A percentile compares a stretch with the other conserved stretches of the same genome.
These are phyloP conservation scores for Coprinellus micaceus DNA, from an alignment of 768 basidiomycete species.

Conservation along the genomic window DNA sequence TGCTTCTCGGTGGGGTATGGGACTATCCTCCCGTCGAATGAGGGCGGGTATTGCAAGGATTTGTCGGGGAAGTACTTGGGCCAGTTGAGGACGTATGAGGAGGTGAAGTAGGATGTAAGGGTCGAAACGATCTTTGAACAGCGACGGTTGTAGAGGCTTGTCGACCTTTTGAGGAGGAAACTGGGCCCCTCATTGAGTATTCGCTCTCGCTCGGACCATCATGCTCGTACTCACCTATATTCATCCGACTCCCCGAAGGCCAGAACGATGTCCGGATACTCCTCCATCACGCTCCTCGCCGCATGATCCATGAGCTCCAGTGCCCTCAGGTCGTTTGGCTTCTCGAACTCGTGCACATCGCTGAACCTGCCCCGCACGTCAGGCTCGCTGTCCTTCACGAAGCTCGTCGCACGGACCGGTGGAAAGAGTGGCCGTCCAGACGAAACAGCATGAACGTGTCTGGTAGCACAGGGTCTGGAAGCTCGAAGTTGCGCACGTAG, in stretches of 20 bases:
- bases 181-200: conserved; percentile 36
- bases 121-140: conserved; percentile 83
- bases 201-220: background rate
- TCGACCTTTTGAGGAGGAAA: conserved; percentile 77
- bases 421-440: conserved; percentile 91
- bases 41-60: conserved; percentile 77
- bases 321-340: conserved; percentile 90
- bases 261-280: conserved; percentile 78
- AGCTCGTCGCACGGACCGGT: conserved; percentile 53
- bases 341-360: conserved; percentile 73
- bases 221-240: conserved; percentile 61
- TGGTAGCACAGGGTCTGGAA: conserved; percentile 81
- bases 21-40: conserved; percentile 87
- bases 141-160: conserved; percentile 80
- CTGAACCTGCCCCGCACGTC: conserved; percentile 61
- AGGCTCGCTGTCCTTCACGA: background rate
- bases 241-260: conserved; percentile 98
- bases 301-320: conserved; percentile 90
- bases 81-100: conserved; percentile 89
- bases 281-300: conserved; percentile 75
- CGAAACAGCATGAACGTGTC: conserved; percentile 82
- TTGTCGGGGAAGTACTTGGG: conserved; percentile 67
- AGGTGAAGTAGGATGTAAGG: conserved; percentile 84
- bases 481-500: conserved; percentile 87
- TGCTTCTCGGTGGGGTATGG: conserved; percentile 72